A percentile compares a stretch with the other conserved stretches of the same genome.
phyloP scores from a whole-genome alignment of 192 early-diverging fungal species.

The Obelidium mucronatum region DNA sequence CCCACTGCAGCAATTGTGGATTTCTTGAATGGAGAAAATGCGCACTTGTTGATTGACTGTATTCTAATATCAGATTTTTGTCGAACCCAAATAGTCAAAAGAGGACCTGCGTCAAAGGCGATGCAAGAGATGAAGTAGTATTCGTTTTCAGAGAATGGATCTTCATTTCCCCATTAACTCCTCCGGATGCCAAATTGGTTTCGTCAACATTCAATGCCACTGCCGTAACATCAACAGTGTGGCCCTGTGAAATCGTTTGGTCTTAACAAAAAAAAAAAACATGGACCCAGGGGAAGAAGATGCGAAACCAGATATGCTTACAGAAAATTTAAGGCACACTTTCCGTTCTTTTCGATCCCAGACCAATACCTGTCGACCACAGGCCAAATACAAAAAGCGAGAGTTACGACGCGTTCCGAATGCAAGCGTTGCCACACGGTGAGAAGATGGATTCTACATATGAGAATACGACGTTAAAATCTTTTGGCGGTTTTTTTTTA shows the following conservation, averaged over 20 bases:
- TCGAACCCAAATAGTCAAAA: no score
- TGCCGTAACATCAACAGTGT: slow-evolving; percentile 2
- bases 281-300: neutral
- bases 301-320: slow-evolving; percentile 2
- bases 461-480: neutral
- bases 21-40: slow-evolving; percentile 50
- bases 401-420: slow-evolving; percentile 31
- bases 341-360: slow-evolving; percentile 41
- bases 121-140: slow-evolving; percentile 23
- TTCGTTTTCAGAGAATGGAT: slow-evolving; percentile 49
- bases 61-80: no score
- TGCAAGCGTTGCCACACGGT: neutral
- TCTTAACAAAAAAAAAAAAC: neutral
- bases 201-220: slow-evolving; percentile 44
- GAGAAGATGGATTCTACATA: neutral
- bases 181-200: slow-evolving; percentile 29
- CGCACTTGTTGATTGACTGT: slow-evolving; percentile 43
- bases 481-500: neutral
- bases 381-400: slow-evolving; percentile 35
- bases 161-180: slow-evolving; percentile 20
- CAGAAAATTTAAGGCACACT: neutral
- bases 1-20: slow-evolving; percentile 47
- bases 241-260: slow-evolving; percentile 11
- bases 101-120: slow-evolving; percentile 44
- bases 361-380: slow-evolving; percentile 16